Evolutionary conservation across 2,329 filamentous ascomycete species (phyloP).

Genomic region (Cercospora beticola): DNA sequence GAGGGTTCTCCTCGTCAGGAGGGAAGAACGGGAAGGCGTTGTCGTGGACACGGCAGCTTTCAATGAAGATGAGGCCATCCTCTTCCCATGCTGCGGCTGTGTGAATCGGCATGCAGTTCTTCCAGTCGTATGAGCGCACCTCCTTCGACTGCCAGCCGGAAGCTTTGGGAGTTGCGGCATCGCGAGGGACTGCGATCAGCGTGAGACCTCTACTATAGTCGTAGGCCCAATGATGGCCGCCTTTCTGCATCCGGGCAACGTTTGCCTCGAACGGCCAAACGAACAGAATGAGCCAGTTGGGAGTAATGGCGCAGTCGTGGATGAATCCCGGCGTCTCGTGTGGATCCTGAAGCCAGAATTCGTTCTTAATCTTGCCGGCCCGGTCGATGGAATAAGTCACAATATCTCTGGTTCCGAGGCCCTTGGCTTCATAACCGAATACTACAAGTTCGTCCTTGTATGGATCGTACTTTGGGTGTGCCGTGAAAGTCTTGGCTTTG

Average conservation of each 20-base stretch:
- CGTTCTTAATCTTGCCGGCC: conserved; percentile 41
- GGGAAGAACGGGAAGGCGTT: conserved; percentile 49
- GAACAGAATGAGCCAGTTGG: conserved; percentile 42
- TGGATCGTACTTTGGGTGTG: conserved; percentile 48
- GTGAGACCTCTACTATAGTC: conserved; percentile 30
- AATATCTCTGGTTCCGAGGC: conserved; percentile 38
- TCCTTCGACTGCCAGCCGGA: conserved; percentile 20
- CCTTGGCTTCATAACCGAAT: conserved; percentile 46
- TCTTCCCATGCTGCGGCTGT: conserved; percentile 47
- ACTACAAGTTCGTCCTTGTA: conserved; percentile 44
- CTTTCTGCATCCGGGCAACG: conserved; percentile 39
- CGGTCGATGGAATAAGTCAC: conserved; percentile 43
- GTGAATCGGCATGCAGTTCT: conserved; percentile 44
- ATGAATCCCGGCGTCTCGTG: conserved; percentile 40
- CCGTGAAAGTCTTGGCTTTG: conserved; percentile 43
- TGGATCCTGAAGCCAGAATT: conserved; percentile 44
- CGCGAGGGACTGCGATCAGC: conserved; percentile 29
- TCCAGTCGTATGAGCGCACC: conserved; percentile 20
- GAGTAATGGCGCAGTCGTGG: conserved; percentile 44
- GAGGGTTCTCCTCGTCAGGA: conserved; percentile 33
- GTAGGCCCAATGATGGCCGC: conserved; percentile 45
- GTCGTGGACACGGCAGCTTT: conserved; percentile 42
- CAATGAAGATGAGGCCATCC: conserved; percentile 41
- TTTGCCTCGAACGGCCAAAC: conserved; percentile 41
- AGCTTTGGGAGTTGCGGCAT: conserved; percentile 17